Base-by-base conservation (phyloP, 2,329 filamentous ascomycete genomes). In the Harringtonia lauricola region DNA sequence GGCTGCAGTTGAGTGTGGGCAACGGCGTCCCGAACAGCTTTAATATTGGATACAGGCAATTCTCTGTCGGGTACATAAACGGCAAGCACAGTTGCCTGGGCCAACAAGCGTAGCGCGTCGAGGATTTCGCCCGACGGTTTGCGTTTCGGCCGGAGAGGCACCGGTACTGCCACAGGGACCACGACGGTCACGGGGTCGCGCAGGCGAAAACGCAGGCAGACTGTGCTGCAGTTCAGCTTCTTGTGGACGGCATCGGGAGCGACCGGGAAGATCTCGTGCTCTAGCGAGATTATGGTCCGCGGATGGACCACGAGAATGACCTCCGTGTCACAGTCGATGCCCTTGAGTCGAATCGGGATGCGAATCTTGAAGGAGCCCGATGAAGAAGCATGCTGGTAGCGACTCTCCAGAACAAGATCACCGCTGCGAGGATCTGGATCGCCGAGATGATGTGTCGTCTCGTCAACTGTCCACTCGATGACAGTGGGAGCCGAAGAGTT, bases 351-450 rank as follows among this genome's bases (percentile, higher is more conserved):
- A 33, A 40, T 40, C 7, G 38, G 38, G 9, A 40, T 40, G 19
- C 38, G 17, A 15, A 40, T 21, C 38, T 40, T 40, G 38, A 40
- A 40, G 13, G n/a, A 40, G 2, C 28, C 38, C 4, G 17, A 19
- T 2, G 38, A 40, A 10, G 38, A 19, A 8, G 8, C 38, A 28
- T 30, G 38, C 3, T 15, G 28, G n/a, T 18, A 40, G 3, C 38
- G 38, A 6, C 38, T 31, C 38, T 40, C 38, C 10, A 40, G 18
- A 15, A 40, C 38, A 8, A 40, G 6, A 19, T 40, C 38, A n/a
- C 38, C 38, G 28, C 17, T 40, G 10, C 38, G 38, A 14, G 38
- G 38, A 31, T 40, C 38, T n/a, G 38, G 38, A n/a, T 40, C 38
- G 19, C 38, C 7, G 13, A 40, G 29, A 40, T 31, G 22, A 8